A percentile compares a stretch with the other conserved stretches of the same genome.
Evolutionary conservation across 441 rosid species (phyloP).

Genomic region (Macaranga tanarius): DNA sequence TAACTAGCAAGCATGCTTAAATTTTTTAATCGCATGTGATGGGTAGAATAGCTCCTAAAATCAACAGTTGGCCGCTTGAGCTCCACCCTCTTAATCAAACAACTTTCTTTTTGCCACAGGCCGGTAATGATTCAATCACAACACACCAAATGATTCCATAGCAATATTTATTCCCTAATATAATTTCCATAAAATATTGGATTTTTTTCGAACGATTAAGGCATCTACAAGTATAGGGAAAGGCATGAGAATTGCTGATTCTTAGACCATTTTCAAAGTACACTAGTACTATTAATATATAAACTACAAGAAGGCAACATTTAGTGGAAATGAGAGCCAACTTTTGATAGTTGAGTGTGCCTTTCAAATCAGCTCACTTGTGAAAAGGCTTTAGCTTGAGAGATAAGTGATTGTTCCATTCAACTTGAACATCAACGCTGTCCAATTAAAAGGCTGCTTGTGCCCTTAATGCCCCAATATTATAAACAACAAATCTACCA

Average conservation of each 20-base stretch:
- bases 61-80: too few relatives aligned
- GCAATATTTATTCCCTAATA: neutral
- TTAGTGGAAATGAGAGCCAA: neutral
- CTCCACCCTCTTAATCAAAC: too few relatives aligned
- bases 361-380: slow-evolving; percentile 37
- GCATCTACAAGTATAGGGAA: too few relatives aligned
- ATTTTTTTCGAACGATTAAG: too few relatives aligned
- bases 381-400: slow-evolving; percentile 12
- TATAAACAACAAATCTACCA: neutral
- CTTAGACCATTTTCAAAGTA: too few relatives aligned
- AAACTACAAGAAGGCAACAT: neutral
- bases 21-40: neutral
- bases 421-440: slow-evolving; percentile 22
- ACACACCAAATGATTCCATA: slow-evolving; percentile 11
- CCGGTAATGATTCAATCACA: slow-evolving; percentile 6
- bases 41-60: neutral
- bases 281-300: too few relatives aligned
- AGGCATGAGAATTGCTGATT: too few relatives aligned
- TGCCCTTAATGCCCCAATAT: slow-evolving; percentile 15
- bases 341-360: slow-evolving; percentile 45
- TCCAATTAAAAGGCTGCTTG: slow-evolving; percentile 17
- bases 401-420: slow-evolving; percentile 41
- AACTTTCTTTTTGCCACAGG: too few relatives aligned
- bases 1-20: slow-evolving; percentile 4
- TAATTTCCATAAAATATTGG: too few relatives aligned